These are phyloP conservation scores for Penicillium argentinense DNA, from an alignment of 495 filamentous ascomycete species.

Conservation along the genomic window DNA sequence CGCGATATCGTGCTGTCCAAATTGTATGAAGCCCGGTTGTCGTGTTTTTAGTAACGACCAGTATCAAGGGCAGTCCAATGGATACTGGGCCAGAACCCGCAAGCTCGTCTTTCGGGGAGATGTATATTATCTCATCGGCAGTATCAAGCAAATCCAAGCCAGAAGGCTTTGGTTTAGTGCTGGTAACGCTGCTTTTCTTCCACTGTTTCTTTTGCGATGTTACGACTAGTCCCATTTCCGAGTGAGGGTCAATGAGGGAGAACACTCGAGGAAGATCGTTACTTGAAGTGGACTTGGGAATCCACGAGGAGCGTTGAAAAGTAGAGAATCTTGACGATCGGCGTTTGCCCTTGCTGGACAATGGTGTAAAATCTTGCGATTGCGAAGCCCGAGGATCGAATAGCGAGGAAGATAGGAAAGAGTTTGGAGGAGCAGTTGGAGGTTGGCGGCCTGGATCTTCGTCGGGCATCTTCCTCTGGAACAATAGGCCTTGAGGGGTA, in stretches of 20 bases:
- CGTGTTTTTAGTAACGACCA: slow-evolving; percentile 80
- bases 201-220: slow-evolving; percentile 44
- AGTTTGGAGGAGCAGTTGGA: slow-evolving; percentile 66
- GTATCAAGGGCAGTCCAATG: slow-evolving; percentile 51
- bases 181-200: slow-evolving; percentile 29
- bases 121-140: slow-evolving; percentile 77
- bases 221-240: slow-evolving; percentile 83
- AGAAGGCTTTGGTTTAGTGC: slow-evolving; percentile 25
- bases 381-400: slow-evolving; percentile 45
- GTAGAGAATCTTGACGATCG: slow-evolving; percentile 33
- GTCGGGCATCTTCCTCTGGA: slow-evolving; percentile 70
- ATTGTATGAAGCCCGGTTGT: slow-evolving; percentile 72
- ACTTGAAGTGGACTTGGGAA: slow-evolving; percentile 35
- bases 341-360: slow-evolving; percentile 37
- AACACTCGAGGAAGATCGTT: slow-evolving; percentile 76
- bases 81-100: slow-evolving; percentile 13
- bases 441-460: slow-evolving; percentile 22
- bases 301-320: slow-evolving; percentile 23
- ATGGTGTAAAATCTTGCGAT: slow-evolving; percentile 38
- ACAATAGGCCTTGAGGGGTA: slow-evolving; percentile 74
- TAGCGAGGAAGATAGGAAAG: slow-evolving; percentile 68
- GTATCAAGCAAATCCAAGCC: slow-evolving; percentile 58
- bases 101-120: slow-evolving; percentile 61
- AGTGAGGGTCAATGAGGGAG: slow-evolving; percentile 80
- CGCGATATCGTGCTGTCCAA: slow-evolving; percentile 72